Evolutionary conservation across 306 rosid genomes (phyloP).

Genomic region (Cicer judaicum): DNA sequence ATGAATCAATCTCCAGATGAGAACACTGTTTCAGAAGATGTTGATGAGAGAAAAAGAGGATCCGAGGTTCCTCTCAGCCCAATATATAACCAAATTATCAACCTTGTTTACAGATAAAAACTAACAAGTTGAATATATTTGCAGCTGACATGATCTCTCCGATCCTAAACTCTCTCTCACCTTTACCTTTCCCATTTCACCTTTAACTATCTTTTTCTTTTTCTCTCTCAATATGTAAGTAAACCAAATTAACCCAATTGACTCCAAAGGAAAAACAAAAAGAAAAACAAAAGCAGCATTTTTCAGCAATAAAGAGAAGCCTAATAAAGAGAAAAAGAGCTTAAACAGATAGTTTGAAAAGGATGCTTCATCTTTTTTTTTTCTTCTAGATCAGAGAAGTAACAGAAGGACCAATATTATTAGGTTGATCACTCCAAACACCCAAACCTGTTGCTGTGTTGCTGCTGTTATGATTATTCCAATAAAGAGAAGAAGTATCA

Average conservation of each 20-base stretch:
- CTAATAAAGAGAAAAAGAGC: conserved; percentile 39
- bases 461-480: conserved; percentile 53
- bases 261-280: conserved; percentile 29
- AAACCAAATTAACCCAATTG: conserved; percentile 36
- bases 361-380: conserved; percentile 30
- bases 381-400: conserved; percentile 79
- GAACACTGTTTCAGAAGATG: too few species aligned
- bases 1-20: background rate
- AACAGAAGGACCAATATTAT: conserved; percentile 68
- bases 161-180: conserved; percentile 79
- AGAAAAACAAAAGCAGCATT: conserved; percentile 9
- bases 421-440: conserved; percentile 77
- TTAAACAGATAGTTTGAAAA: conserved; percentile 44
- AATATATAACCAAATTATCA: conserved; percentile 56
- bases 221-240: conserved; percentile 36
- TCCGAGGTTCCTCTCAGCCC: conserved; percentile 99
- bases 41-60: conserved; percentile 65
- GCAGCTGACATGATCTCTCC: conserved; percentile 99
- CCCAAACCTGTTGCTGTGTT: conserved; percentile 50
- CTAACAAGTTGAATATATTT: conserved; percentile 58
- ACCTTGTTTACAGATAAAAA: conserved; percentile 70
- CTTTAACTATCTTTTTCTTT: conserved; percentile 2
- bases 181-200: conserved; percentile 34
- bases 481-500: conserved; percentile 72
- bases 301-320: conserved; percentile 36